Base-by-base conservation (phyloP, 1,284 basidiomycete species). In the Cystobasidiaceae sp. region DNA sequence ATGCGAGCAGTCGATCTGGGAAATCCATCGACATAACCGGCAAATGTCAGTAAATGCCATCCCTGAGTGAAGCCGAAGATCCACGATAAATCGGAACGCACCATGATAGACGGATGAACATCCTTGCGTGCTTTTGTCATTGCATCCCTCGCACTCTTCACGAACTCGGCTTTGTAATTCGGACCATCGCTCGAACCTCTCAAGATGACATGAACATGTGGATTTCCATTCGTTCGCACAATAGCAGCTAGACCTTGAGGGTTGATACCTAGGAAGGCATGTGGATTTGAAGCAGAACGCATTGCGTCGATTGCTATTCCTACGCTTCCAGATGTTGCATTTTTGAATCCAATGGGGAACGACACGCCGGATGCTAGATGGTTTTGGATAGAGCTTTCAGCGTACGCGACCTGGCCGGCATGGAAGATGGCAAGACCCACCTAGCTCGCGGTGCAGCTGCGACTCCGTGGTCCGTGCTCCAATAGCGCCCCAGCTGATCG, bases 191-290 rank as follows among this genome's bases (percentile, higher is more conserved):
- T 87, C 9, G 91, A 91, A 23, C 93, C 93, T 64, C 93, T 87
- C 50, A 97, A 85, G 76, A 97, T 96, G 73, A 96, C 86, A 76
- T 97, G 93, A 19, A 93, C 88, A 77, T 93, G 89, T 71, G 85
- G 81, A 66, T 76, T 76, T 11, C 75, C 94, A 62, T 86, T 81
- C 4, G 94, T 97, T 79, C 92, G 91, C 75, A 97, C 94, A 76
- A 98, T 98, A 37, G 92, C 83, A 19, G 93, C 93, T 63, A 97
- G 85, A 50, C 84, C 93, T 69, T 94, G 89, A 74, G 90, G 88
- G 56, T 93, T 97, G 69, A 99, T 93, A 74, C 93, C 93, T 85
- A 99, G 90, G 83, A 99, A 99, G 61, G 89, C 89, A 78, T 98
- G 94, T 19, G 92, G 89, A 76, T 92, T 88, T 5, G 86, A 87